A percentile compares a stretch with the other conserved stretches of the same genome.
These are phyloP conservation scores for Eutrema yunnanense DNA, from an alignment of 345 rosid species.

Conservation along the genomic window DNA sequence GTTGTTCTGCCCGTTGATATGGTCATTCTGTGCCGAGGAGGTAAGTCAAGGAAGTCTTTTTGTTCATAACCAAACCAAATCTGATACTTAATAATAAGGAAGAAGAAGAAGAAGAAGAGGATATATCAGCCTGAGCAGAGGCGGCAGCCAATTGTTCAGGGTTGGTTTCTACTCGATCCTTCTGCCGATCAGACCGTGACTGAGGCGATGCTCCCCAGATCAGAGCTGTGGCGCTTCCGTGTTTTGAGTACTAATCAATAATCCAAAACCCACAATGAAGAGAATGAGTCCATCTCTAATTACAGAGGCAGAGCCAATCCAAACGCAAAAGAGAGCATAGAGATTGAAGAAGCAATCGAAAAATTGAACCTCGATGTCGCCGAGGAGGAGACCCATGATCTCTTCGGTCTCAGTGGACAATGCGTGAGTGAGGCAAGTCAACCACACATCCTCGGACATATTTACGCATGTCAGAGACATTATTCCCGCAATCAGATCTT, in stretches of 20 bases:
- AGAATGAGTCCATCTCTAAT: no score
- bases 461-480: slow-evolving; percentile 83
- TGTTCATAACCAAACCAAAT: not conserved
- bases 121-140: slow-evolving; percentile 96
- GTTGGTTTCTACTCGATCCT: slow-evolving; percentile 94
- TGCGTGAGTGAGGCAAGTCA: slow-evolving; percentile 94
- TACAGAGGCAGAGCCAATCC: no score
- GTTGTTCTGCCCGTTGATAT: slow-evolving; percentile 73
- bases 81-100: no score
- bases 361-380: slow-evolving; percentile 72
- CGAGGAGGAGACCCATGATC: slow-evolving; percentile 99
- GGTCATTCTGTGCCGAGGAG: slow-evolving; percentile 69
- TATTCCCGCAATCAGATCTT: not conserved
- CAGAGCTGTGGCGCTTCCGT: slow-evolving; percentile 72
- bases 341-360: no score
- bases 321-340: no score
- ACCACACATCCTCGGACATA: slow-evolving; percentile 93
- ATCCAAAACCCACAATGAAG: no score
- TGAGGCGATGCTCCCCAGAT: slow-evolving; percentile 99
- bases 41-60: slow-evolving; percentile 30
- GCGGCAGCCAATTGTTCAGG: slow-evolving; percentile 99
- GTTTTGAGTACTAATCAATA: slow-evolving; percentile 49
- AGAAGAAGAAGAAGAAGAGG: slow-evolving; percentile 35
- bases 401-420: slow-evolving; percentile 98
- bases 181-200: slow-evolving; percentile 87